Percentiles rank a stretch among this genome's conserved stretches.
Evolutionary conservation across 1,139 yeast species (phyloP).

Genomic region (Diutina rugosa): DNA sequence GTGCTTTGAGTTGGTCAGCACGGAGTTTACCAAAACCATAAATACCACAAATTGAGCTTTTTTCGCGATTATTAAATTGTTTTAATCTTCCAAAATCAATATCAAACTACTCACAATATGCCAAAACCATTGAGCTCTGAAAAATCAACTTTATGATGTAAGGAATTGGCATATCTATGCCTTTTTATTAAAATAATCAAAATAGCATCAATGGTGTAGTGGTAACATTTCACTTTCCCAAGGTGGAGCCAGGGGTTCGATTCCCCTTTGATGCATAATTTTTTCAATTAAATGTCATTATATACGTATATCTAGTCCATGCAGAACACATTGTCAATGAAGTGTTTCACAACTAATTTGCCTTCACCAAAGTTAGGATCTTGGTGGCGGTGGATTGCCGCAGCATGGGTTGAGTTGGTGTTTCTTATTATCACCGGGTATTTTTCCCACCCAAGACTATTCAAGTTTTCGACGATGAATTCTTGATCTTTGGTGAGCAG

Average conservation of each 20-base stretch:
- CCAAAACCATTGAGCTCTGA: too few relatives aligned
- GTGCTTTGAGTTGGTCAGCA: too few relatives aligned
- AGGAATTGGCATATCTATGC: too few relatives aligned
- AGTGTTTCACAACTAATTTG: conserved; percentile 50
- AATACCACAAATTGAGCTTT: too few relatives aligned
- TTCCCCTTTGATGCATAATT: neutral
- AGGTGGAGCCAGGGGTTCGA: conserved; percentile 3
- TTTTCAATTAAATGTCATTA: neutral
- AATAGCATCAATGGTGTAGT: conserved; percentile 1
- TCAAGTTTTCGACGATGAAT: conserved; percentile 42
- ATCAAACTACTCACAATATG: too few relatives aligned
- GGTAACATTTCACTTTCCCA: conserved; percentile 2
- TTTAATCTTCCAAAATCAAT: too few relatives aligned
- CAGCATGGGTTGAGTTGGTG: conserved; percentile 66
- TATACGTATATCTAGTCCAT: neutral
- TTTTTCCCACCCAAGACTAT: conserved; percentile 52
- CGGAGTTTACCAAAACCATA: too few relatives aligned
- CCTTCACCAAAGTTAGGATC: conserved; percentile 54
- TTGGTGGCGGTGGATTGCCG: conserved; percentile 55
- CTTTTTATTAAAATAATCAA: too few relatives aligned
- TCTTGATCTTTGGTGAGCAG: conserved; percentile 31
- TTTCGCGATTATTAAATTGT: too few relatives aligned
- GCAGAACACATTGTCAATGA: conserved; percentile 28
- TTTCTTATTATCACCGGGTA: conserved; percentile 56
- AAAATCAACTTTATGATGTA: too few relatives aligned